Percentiles rank a stretch among this genome's conserved stretches.
Conservation (phyloP, 345 rosid genomes). For the Lepidium africanum region DNA sequence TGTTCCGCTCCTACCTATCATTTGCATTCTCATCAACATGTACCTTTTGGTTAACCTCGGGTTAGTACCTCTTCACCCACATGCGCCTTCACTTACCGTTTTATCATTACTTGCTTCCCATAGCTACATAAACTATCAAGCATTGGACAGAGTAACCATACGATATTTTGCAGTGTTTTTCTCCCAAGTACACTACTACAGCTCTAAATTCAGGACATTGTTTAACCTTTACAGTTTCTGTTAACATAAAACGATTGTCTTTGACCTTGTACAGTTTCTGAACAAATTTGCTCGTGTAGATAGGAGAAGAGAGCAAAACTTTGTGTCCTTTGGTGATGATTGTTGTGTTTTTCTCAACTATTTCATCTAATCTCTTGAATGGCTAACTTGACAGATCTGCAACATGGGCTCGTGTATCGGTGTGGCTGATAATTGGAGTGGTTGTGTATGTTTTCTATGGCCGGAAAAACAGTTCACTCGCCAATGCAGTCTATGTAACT, state of each 20-base stretch:
- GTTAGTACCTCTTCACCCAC: constrained; percentile 37
- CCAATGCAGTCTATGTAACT: constrained; percentile 61
- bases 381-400: constrained; percentile 31
- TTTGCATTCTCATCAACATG: constrained; percentile 76
- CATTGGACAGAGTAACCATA: neutral
- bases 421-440: constrained; percentile 63
- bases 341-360: neutral
- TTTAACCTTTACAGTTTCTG: neutral
- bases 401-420: constrained; percentile 74
- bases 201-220: neutral
- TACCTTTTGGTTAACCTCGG: constrained; percentile 89
- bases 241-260: too few relatives aligned
- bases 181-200: neutral
- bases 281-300: neutral
- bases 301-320: neutral
- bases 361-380: neutral
- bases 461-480: constrained; percentile 53
- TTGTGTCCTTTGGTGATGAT: neutral
- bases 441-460: constrained; percentile 65
- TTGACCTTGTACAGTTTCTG: too few relatives aligned
- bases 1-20: constrained; percentile 85
- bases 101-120: neutral
- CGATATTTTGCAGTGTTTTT: too few relatives aligned
- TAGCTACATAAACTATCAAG: neutral
- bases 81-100: neutral